phyloP scores from a whole-genome alignment of 2,329 filamentous ascomycete species.

The Emericellopsis cladophorae region DNA sequence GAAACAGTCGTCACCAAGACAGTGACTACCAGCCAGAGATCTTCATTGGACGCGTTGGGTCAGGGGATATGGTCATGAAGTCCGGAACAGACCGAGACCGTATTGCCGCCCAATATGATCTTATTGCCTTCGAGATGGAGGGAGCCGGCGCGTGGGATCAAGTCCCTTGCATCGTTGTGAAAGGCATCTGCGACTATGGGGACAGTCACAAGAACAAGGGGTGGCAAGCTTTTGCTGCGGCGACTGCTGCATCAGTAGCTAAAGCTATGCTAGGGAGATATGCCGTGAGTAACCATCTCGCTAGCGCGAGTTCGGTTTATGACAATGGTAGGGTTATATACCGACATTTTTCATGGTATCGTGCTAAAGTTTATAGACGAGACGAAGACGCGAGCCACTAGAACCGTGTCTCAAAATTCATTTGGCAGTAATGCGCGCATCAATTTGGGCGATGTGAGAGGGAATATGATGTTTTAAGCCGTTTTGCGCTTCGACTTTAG shows the following conservation, averaged over 20 bases:
- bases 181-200: slow-evolving; percentile 21
- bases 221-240: slow-evolving; percentile 26
- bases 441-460: neutral
- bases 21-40: slow-evolving; percentile 15
- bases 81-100: slow-evolving; percentile 19
- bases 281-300: too few species aligned
- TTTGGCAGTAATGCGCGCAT: neutral
- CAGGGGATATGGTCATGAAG: slow-evolving; percentile 23
- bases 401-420: neutral
- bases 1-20: neutral
- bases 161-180: slow-evolving; percentile 22
- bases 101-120: slow-evolving; percentile 8
- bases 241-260: slow-evolving; percentile 16
- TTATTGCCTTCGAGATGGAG: slow-evolving; percentile 20
- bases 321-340: too few species aligned
- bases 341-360: too few species aligned
- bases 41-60: slow-evolving; percentile 23
- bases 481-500: too few species aligned
- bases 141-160: slow-evolving; percentile 16
- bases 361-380: neutral
- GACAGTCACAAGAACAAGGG: slow-evolving; percentile 9
- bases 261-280: slow-evolving; percentile 6
- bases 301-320: too few species aligned
- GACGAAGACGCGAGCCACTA: too few species aligned
- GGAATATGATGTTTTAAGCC: neutral